A percentile compares a stretch with the other conserved stretches of the same genome.
These are phyloP conservation scores for Immersiporthe knoxdaviesiana DNA, from an alignment of 2,329 filamentous ascomycete genomes.

Conservation along the genomic window DNA sequence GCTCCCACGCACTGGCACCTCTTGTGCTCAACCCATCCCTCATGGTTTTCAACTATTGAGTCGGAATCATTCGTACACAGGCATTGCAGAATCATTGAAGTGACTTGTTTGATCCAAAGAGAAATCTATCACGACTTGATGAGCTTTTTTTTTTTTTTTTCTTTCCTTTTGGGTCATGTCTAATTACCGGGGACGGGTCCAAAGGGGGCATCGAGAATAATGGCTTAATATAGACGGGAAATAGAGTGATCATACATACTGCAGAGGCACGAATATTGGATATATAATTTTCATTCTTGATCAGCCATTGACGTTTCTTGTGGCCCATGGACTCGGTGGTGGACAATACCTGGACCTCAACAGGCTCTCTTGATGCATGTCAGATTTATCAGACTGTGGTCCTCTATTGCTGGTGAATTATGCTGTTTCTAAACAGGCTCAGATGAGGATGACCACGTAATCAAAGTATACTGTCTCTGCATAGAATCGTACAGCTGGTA, in stretches of 20 bases:
- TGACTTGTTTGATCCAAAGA: not conserved
- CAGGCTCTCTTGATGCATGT: too few species aligned
- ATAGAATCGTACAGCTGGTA: not conserved
- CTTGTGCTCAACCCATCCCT: constrained; percentile 62
- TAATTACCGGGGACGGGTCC: not conserved
- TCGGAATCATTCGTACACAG: not conserved
- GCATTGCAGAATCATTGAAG: not conserved
- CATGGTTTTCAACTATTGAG: constrained; percentile 62
- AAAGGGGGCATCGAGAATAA: not conserved
- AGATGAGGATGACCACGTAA: not conserved
- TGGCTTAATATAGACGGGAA: not conserved
- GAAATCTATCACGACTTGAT: not conserved
- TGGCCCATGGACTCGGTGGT: too few species aligned
- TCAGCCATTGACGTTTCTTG: too few species aligned
- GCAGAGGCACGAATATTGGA: too few species aligned
- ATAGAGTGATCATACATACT: too few species aligned
- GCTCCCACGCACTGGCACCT: constrained; percentile 59
- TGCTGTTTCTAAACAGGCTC: too few species aligned
- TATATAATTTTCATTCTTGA: too few species aligned
- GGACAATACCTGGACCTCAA: too few species aligned
- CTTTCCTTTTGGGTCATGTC: too few species aligned
- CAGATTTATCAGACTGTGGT: not conserved
- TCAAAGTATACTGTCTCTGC: too few species aligned
- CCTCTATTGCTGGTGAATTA: too few species aligned
- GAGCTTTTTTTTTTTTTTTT: not conserved